phyloP scores from a whole-genome alignment of 768 basidiomycete genomes.

The Termitomyces sp. region DNA sequence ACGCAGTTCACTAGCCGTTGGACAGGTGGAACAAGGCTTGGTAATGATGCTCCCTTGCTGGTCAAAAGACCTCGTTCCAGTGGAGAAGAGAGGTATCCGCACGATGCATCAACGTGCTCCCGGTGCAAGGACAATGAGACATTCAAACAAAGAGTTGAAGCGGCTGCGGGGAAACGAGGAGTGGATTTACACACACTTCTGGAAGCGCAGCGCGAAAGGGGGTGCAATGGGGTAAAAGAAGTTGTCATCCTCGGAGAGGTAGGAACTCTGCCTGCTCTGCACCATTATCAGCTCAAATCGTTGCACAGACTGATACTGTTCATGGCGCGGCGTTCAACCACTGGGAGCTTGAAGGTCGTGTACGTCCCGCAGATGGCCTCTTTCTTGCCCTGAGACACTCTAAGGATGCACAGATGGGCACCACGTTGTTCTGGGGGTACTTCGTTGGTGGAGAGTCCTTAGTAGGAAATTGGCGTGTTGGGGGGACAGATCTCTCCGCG shows the following conservation, averaged over 20 bases:
- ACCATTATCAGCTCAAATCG: neutral
- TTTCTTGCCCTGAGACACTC: neutral
- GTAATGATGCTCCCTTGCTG: neutral
- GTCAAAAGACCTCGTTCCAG: neutral
- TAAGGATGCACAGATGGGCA: neutral
- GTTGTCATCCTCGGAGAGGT: constrained; percentile 60
- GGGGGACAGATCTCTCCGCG: constrained; percentile 32
- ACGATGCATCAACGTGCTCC: neutral
- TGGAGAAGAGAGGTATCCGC: neutral
- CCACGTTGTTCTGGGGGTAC: constrained; percentile 63
- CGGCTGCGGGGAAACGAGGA: neutral
- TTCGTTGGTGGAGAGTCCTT: constrained; percentile 58
- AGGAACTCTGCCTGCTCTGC: constrained; percentile 4
- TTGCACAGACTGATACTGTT: constrained; percentile 1
- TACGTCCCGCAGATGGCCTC: constrained; percentile 4
- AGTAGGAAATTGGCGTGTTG: constrained; percentile 68
- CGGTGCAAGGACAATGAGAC: neutral
- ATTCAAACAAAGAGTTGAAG: neutral
- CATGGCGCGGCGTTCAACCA: constrained; percentile 3
- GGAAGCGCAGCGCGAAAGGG: constrained; percentile 1
- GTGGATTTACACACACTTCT: neutral
- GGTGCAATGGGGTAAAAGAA: constrained; percentile 54
- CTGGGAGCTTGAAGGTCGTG: constrained; percentile 3
- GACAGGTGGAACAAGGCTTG: constrained; percentile 1
- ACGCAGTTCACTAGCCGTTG: constrained; percentile 10